phyloP scores from a whole-genome alignment of 306 rosid species.

The Corylus heterophylla region DNA sequence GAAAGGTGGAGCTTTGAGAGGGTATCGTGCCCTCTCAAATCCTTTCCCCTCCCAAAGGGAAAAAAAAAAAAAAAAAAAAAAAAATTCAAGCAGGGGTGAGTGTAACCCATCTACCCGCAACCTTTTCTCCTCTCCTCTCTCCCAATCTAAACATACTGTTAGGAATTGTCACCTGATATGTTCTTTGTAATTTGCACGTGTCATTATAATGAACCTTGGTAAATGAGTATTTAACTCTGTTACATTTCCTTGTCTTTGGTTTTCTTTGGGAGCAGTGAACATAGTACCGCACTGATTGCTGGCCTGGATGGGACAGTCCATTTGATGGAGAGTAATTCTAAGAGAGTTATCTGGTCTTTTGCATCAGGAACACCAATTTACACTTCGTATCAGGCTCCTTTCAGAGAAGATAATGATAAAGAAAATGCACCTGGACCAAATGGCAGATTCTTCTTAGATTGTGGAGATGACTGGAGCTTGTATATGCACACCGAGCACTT shows the following conservation, averaged over 20 bases:
- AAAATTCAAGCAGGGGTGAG: too few relatives aligned
- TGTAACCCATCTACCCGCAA: too few relatives aligned
- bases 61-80: too few relatives aligned
- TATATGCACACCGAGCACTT: conserved; percentile 46
- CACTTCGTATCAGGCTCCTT: conserved; percentile 51
- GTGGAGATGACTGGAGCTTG: conserved; percentile 77
- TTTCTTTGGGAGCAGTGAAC: conserved; percentile 37
- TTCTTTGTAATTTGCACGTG: too few relatives aligned
- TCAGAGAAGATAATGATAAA: conserved; percentile 32
- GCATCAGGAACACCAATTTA: conserved; percentile 65
- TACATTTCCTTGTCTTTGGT: neutral
- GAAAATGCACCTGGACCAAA: conserved; percentile 37
- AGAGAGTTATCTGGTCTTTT: conserved; percentile 65
- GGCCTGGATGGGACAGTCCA: conserved; percentile 60
- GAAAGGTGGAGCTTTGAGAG: neutral
- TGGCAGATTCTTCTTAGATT: conserved; percentile 47
- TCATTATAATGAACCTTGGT: neutral
- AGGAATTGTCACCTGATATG: neutral
- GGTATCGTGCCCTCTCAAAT: neutral
- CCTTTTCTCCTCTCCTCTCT: neutral
- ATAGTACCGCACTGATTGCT: conserved; percentile 51
- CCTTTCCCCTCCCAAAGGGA: neutral
- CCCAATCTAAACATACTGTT: neutral
- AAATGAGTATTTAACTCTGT: conserved; percentile 3
- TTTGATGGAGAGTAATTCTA: conserved; percentile 53